Evolutionary conservation across 345 rosid species (phyloP).

Genomic region (Gossypium longicalyx): DNA sequence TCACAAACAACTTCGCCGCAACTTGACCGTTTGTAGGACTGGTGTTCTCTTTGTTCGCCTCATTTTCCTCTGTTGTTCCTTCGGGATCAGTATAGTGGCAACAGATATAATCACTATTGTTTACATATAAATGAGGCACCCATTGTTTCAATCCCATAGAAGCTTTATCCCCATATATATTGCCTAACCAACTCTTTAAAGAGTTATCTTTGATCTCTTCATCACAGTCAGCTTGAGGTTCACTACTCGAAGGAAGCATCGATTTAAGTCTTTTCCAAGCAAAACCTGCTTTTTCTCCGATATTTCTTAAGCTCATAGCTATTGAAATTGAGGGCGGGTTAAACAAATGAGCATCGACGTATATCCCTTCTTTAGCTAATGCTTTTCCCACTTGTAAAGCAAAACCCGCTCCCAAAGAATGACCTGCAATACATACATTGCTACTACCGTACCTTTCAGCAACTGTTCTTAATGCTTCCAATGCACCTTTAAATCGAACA

Average conservation of each 20-base stretch:
- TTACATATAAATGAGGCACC: conserved; percentile 87
- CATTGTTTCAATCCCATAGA: conserved; percentile 52
- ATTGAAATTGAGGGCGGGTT: conserved; percentile 89
- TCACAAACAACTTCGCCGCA: conserved; percentile 85
- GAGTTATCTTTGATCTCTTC: conserved; percentile 23
- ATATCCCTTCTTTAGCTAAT: conserved; percentile 74
- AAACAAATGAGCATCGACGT: conserved; percentile 84
- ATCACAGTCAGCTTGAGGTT: conserved; percentile 10
- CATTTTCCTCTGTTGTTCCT: conserved; percentile 28
- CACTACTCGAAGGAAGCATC: conserved; percentile 60
- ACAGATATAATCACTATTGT: conserved; percentile 86
- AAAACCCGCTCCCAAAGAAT: conserved; percentile 94
- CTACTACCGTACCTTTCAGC: conserved; percentile 72
- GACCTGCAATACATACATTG: conserved; percentile 82
- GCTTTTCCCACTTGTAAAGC: conserved; percentile 96
- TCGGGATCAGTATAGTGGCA: conserved; percentile 66
- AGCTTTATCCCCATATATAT: conserved; percentile 40
- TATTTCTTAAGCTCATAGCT: conserved; percentile 85
- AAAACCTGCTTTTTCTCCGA: conserved; percentile 71
- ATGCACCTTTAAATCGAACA: conserved; percentile 66
- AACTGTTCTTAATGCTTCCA: conserved; percentile 54
- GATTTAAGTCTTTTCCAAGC: conserved; percentile 79
- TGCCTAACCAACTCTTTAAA: conserved; percentile 52
- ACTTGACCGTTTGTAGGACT: conserved; percentile 35
- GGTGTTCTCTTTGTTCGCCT: conserved; percentile 49